phyloP scores from a whole-genome alignment of 306 rosid genomes.

The Acacia confusa region DNA sequence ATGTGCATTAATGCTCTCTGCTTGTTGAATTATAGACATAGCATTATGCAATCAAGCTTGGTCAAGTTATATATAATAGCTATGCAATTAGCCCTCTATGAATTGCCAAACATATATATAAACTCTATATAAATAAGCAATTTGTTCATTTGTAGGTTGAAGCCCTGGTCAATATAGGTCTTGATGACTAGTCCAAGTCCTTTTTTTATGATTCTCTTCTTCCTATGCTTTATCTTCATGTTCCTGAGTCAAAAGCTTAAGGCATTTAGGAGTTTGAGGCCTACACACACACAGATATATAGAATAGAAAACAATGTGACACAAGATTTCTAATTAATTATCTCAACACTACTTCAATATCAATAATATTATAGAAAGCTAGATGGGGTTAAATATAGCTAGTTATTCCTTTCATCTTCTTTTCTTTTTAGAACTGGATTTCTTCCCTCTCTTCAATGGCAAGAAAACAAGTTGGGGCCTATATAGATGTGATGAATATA shows the following conservation, averaged over 20 bases:
- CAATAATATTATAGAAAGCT: background rate
- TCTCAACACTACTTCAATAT: background rate
- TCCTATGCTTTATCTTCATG: slow-evolving; percentile 25
- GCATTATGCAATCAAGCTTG: background rate
- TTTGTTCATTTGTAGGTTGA: slow-evolving; percentile 7
- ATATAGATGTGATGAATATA: slow-evolving; percentile 28
- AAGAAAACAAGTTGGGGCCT: slow-evolving; percentile 39
- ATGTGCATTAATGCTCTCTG: background rate
- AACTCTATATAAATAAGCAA: background rate
- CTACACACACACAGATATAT: background rate
- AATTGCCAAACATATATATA: background rate
- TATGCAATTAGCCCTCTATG: background rate
- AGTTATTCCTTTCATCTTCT: background rate
- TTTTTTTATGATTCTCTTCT: background rate
- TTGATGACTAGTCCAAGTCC: background rate
- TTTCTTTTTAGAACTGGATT: background rate
- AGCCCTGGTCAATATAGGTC: slow-evolving; percentile 8
- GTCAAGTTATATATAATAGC: background rate
- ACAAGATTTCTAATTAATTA: background rate
- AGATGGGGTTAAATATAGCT: background rate
- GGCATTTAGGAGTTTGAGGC: slow-evolving; percentile 10
- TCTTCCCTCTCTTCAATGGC: slow-evolving; percentile 30
- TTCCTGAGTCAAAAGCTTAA: slow-evolving; percentile 16
- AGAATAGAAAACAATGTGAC: background rate
- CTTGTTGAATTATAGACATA: background rate